Base-by-base conservation (phyloP, 139 green algal species). In the Ettlia oleoabundans region DNA sequence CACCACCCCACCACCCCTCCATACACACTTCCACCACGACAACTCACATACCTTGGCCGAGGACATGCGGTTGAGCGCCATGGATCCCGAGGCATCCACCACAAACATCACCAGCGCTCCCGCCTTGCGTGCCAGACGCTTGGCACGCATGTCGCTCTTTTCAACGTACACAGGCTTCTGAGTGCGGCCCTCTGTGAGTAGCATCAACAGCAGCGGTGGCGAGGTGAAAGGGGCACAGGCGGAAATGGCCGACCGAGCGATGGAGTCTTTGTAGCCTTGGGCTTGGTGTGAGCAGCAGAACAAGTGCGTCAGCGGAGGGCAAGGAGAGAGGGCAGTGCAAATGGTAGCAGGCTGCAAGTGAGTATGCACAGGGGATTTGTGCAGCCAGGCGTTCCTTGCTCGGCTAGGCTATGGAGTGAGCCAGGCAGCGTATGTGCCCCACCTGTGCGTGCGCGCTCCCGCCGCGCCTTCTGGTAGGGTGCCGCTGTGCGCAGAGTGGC, bases 21-120 rank as follows among this genome's bases (percentile, higher is more conserved):
- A n/a, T 35, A 24, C 58, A 4, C 64, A 18, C 3, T 18, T 1
- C 64, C 5, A 1, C 30, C 33, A 26, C 41, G 5, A 10, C 73
- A 15, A 10, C 47, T 51, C 5, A 30, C 71, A 4, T 58, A 89
- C 87, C 90, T 99, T 99, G 52, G 97, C 97, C 5, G 93, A 92
- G 76, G 92, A 92, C 97, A 99, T 99, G 86, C 97, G 95, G 89
- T 99, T 99, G 66, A 99, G 92, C 15, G 97, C 97, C 97, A 99
- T 99, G 52, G 88, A 96, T 41, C 96, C 96, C 9, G 88, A 94
- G 19, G 94, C 94, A 51, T 97, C 94, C 82, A 97, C 92, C 51
- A 97, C 92, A 85, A 97, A 97, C 76, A 97, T 92, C 83, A 95
- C 92, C 69, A 98, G 91, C 15, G 95, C 95, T 40, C 95, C 95